These are phyloP conservation scores for Truncatella angustata DNA, from an alignment of 2,329 filamentous ascomycete genomes.

Conservation along the genomic window DNA sequence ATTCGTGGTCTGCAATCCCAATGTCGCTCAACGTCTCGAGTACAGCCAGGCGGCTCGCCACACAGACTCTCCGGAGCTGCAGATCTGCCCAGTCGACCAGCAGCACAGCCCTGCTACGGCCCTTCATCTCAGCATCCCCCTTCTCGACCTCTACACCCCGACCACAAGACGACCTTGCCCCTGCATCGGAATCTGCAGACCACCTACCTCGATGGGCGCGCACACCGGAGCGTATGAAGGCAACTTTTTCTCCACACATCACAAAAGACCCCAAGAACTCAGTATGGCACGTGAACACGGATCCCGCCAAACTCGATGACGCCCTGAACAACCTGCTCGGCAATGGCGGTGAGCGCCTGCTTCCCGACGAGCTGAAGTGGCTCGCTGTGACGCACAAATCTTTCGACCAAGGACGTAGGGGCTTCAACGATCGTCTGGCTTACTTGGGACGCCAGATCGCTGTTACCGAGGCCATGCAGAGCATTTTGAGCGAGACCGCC, in stretches of 20 bases:
- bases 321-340: conserved; percentile 79
- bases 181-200: conserved; percentile 9
- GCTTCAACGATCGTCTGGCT: conserved; percentile 92
- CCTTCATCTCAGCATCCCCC: conserved; percentile 4
- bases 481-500: conserved; percentile 39
- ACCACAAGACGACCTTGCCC: conserved; percentile 9
- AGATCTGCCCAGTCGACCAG: neutral
- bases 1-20: conserved; percentile 10
- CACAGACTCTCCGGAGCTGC: neutral
- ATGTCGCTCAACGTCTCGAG: conserved; percentile 35
- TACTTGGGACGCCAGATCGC: conserved; percentile 56
- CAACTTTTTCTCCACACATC: conserved; percentile 62
- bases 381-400: conserved; percentile 96
- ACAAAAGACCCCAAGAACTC: conserved; percentile 52
- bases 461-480: conserved; percentile 36
- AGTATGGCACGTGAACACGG: conserved; percentile 69
- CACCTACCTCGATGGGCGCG: conserved; percentile 64
- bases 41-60: conserved; percentile 28
- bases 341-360: conserved; percentile 64
- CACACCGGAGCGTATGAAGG: conserved; percentile 69
- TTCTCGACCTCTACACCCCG: conserved; percentile 24
- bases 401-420: conserved; percentile 91
- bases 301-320: conserved; percentile 70
- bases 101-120: conserved; percentile 13
- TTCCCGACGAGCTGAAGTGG: conserved; percentile 95